These are phyloP conservation scores for Nevesoporus exiguus DNA, from an alignment of 768 basidiomycete genomes.

Conservation along the genomic window DNA sequence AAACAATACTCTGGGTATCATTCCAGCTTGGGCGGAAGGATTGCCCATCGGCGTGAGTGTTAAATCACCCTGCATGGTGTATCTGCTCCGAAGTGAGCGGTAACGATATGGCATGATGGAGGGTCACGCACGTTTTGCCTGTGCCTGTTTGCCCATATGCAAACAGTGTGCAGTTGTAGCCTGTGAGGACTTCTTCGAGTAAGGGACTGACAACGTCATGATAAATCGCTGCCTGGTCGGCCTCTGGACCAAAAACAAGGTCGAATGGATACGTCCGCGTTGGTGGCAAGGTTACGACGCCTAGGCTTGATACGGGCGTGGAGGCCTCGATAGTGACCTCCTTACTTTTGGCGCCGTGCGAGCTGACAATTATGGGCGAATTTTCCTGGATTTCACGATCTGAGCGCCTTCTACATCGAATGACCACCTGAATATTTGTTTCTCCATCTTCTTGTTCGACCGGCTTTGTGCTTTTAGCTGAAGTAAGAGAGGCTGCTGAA, in stretches of 20 bases:
- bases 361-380: conserved; percentile 83
- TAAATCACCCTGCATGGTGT: conserved; percentile 98
- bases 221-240: conserved; percentile 92
- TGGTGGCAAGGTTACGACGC: conserved; percentile 71
- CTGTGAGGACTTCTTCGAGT: conserved; percentile 88
- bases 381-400: conserved; percentile 81
- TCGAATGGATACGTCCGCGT: conserved; percentile 91
- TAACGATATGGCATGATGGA: background rate
- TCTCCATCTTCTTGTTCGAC: conserved; percentile 46
- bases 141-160: conserved; percentile 99
- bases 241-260: conserved; percentile 93
- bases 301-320: conserved; percentile 62
- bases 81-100: conserved; percentile 41
- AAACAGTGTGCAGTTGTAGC: conserved; percentile 97
- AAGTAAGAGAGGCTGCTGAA: conserved; percentile 24
- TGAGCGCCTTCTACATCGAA: conserved; percentile 84
- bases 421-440: conserved; percentile 89
- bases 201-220: conserved; percentile 91
- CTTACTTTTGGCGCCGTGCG: conserved; percentile 69
- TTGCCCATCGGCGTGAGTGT: conserved; percentile 79
- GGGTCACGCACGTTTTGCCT: conserved; percentile 83
- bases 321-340: conserved; percentile 81
- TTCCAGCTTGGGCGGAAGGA: conserved; percentile 86
- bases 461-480: conserved; percentile 28
- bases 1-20: conserved; percentile 92